A percentile compares a stretch with the other conserved stretches of the same genome.
phyloP scores from a whole-genome alignment of 192 early-diverging fungal genomes.

The Backusella australiensis region DNA sequence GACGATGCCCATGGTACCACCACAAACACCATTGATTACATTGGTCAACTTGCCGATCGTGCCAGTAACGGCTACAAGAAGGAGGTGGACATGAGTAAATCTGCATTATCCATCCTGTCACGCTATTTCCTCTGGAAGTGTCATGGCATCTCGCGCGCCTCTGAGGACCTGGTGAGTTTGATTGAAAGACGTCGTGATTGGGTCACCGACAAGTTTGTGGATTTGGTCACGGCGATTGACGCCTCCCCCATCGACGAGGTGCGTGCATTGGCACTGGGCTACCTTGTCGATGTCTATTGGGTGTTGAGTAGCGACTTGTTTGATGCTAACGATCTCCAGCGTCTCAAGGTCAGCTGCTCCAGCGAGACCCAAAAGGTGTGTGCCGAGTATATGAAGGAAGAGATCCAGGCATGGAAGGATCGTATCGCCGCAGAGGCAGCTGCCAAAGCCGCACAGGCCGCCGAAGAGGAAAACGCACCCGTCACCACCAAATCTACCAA shows the following conservation, averaged over 20 bases:
- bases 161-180: neutral
- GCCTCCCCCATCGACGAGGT: conserved; percentile 1
- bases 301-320: conserved; percentile 52
- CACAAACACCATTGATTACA: neutral
- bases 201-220: conserved; percentile 7
- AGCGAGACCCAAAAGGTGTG: conserved; percentile 31
- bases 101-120: conserved; percentile 33
- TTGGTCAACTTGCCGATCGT: conserved; percentile 15
- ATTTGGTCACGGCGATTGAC: conserved; percentile 7
- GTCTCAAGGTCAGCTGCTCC: conserved; percentile 26
- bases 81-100: conserved; percentile 11
- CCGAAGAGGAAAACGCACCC: neutral
- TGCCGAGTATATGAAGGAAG: conserved; percentile 31
- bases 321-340: conserved; percentile 9
- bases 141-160: neutral
- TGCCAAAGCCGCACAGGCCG: neutral
- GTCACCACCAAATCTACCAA: neutral
- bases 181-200: conserved; percentile 17
- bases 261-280: conserved; percentile 27
- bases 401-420: neutral
- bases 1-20: conserved; percentile 21
- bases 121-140: conserved; percentile 38
- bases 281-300: conserved; percentile 48
- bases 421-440: neutral
- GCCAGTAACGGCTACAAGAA: conserved; percentile 8